Conservation (phyloP, 176 grass and related monocot species). For the Miscanthus lutarioriparius region DNA sequence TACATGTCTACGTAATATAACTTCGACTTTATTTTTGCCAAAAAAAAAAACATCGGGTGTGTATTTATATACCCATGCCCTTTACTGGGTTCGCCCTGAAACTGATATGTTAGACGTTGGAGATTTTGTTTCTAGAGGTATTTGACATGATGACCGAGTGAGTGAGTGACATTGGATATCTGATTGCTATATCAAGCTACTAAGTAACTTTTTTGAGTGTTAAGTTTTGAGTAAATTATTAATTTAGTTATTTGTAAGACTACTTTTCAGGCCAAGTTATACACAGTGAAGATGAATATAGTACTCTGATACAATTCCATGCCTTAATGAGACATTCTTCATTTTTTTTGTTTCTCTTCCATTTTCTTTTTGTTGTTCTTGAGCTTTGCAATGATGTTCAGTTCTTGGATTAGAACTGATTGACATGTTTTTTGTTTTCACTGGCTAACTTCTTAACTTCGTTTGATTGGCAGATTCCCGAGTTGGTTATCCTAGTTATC, state of each 20-base stretch:
- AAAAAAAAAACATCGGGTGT: not conserved
- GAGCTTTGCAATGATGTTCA: not conserved
- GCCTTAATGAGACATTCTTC: not conserved
- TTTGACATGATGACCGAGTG: not conserved
- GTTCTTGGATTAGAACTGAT: not conserved
- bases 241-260: not conserved
- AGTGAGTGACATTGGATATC: constrained; percentile 4
- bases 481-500: constrained; percentile 40
- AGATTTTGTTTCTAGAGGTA: not conserved
- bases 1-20: not conserved
- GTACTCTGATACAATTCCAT: constrained; percentile 1
- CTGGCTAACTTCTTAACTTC: constrained; percentile 28
- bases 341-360: not conserved
- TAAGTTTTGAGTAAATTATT: not conserved
- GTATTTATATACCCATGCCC: not conserved
- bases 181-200: not conserved
- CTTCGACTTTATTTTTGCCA: not conserved
- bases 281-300: not conserved
- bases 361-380: not conserved
- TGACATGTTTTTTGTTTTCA: constrained; percentile 25
- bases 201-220: not conserved
- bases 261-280: not conserved
- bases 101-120: not conserved
- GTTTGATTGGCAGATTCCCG: constrained; percentile 41
- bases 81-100: not conserved